Evolutionary conservation across 1,139 yeast genomes (phyloP), one percentile per base, ranked within the genome.

Genomic region (Pichia terricola): DNA sequence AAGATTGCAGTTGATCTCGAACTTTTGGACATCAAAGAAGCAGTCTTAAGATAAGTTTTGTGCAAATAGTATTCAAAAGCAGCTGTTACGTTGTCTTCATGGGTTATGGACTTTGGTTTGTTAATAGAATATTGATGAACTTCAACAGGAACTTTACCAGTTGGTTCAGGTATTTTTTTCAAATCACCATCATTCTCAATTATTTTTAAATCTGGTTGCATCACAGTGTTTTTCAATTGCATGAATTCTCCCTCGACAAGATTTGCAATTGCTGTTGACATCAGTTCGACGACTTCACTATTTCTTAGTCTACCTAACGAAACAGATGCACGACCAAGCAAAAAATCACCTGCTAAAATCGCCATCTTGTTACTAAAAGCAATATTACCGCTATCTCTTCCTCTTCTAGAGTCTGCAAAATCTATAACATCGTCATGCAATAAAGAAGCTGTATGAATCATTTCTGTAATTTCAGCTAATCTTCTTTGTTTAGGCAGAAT

Each of bases 351-450:
- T 0, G 97, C 97, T 47, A 91, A 70, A 40, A 91, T 89, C 5
- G 98, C 95, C 97, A 91, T 89, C 60, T 94, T 94, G 66, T 91
- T 91, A 34, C 94, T 85, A 65, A 89, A 91, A 7, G 96, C 96
- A 51, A 83, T 75, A 63, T 91, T 91, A 1, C 96, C 97, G 53
- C 87, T 79, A 25, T 95, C 94, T 58, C 86, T 73, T 35, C 96
- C 95, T 53, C 98, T 73, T 62, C 98, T 74, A 28, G 94, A 75
- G 57, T 87, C 96, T 0, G 96, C 82, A 56, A 82, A 77, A 66
- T 91, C 99, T 57, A 94, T 89, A 49, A 91, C 98, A 63, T 91
- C 99, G 66, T 91, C 99, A 62, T 91, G 99, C 44, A 91, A 72
- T 51, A 91, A 67, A n/a, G 95, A 83, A 2, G 98, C 97, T 2